phyloP scores from a whole-genome alignment of 2,329 filamentous ascomycete genomes.

The Colletotrichum spinosum region DNA sequence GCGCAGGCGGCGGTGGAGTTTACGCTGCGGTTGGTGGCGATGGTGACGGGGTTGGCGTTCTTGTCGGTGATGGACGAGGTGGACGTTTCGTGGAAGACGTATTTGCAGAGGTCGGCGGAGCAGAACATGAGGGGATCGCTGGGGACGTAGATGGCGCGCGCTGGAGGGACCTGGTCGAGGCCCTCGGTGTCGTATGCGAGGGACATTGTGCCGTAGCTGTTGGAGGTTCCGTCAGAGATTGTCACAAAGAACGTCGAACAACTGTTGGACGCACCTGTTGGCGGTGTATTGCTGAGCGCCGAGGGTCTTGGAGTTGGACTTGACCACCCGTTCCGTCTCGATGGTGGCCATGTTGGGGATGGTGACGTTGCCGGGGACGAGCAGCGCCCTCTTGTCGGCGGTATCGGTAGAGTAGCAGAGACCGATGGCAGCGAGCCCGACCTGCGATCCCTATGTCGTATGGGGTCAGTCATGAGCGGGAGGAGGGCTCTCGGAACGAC shows the following conservation, averaged over 20 bases:
- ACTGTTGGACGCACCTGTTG: constrained; percentile 47
- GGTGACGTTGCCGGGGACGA: constrained; percentile 48
- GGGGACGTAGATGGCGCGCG: constrained; percentile 46
- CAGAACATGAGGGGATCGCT: constrained; percentile 43
- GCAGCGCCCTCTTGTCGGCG: constrained; percentile 47
- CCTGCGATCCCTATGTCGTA: constrained; percentile 51
- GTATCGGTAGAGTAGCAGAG: constrained; percentile 56
- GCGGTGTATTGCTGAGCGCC: constrained; percentile 56
- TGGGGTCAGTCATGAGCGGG: neutral
- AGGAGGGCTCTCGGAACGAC: neutral
- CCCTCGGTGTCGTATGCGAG: constrained; percentile 43
- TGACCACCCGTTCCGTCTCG: constrained; percentile 45
- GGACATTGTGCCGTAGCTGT: constrained; percentile 51
- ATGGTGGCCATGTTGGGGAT: constrained; percentile 51
- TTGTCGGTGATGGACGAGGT: constrained; percentile 21
- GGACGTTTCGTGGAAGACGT: constrained; percentile 51
- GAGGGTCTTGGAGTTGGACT: constrained; percentile 38
- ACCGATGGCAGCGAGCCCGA: constrained; percentile 55
- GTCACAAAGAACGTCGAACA: neutral
- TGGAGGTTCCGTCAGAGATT: neutral
- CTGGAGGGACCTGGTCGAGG: constrained; percentile 40
- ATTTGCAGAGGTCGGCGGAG: constrained; percentile 42
- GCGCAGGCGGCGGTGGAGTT: constrained; percentile 45
- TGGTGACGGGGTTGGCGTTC: constrained; percentile 38
- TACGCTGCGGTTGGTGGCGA: constrained; percentile 49